phyloP scores from a whole-genome alignment of 1,139 yeast genomes.

The Debaryomyces sp. region DNA sequence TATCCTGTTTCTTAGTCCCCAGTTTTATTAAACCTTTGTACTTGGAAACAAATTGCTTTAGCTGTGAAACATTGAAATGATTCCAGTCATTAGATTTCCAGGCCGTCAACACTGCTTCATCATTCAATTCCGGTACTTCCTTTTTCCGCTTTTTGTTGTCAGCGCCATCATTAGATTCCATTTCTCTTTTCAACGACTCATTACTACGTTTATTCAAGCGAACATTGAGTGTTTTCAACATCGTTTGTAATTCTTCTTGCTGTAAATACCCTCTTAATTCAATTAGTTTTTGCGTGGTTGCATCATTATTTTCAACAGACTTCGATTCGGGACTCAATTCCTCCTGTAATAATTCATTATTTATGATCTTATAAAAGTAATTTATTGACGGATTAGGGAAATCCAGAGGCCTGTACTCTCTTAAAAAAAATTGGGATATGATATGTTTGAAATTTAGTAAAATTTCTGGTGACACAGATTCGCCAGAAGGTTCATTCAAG shows the following conservation, averaged over 20 bases:
- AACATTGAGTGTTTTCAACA: slow-evolving; percentile 19
- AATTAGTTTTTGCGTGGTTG: slow-evolving; percentile 15
- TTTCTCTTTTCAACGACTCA: slow-evolving; percentile 7
- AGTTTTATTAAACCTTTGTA: slow-evolving; percentile 35
- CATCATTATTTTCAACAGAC: slow-evolving; percentile 19
- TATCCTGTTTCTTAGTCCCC: slow-evolving; percentile 44
- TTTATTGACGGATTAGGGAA: slow-evolving; percentile 70
- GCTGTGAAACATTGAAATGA: slow-evolving; percentile 42
- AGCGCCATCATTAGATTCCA: slow-evolving; percentile 16
- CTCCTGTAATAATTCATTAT: slow-evolving; percentile 68
- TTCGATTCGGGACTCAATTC: slow-evolving; percentile 43
- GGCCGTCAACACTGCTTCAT: slow-evolving; percentile 37
- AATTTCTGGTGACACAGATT: slow-evolving; percentile 15
- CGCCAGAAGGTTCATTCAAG: slow-evolving; percentile 13
- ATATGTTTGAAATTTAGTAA: slow-evolving; percentile 20
- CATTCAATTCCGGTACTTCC: slow-evolving; percentile 29
- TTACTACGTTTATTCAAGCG: slow-evolving; percentile 15
- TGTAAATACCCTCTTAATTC: slow-evolving; percentile 14
- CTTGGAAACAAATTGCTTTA: slow-evolving; percentile 36
- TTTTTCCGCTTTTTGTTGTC: slow-evolving; percentile 21
- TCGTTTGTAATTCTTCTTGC: slow-evolving; percentile 11
- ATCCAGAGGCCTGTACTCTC: slow-evolving; percentile 55
- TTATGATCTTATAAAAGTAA: slow-evolving; percentile 65
- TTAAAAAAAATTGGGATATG: slow-evolving; percentile 18
- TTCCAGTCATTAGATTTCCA: slow-evolving; percentile 41